Percentiles rank a stretch among this genome's conserved stretches.
Conservation (phyloP, 73 alveolate genomes). For the Paramecium octaurelia region DNA sequence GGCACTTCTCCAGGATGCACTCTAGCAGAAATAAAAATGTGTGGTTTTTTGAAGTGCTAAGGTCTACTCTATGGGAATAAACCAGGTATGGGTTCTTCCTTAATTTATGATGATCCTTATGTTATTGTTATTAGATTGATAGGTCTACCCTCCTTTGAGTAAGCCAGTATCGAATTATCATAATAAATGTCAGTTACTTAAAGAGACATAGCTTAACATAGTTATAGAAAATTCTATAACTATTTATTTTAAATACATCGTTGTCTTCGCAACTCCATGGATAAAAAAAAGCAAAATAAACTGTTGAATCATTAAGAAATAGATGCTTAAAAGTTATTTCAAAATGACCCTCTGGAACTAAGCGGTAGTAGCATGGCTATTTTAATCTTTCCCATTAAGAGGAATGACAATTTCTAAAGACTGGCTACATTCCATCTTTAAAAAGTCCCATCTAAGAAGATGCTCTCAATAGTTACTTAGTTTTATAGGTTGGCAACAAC, state of each 20-base stretch:
- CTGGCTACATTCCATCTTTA: constrained; percentile 65
- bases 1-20: constrained; percentile 99
- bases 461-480: neutral
- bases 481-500: constrained; percentile 69
- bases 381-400: constrained; percentile 52
- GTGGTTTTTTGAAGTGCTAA: constrained; percentile 71
- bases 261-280: constrained; percentile 54
- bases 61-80: constrained; percentile 39
- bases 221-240: neutral
- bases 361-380: constrained; percentile 22
- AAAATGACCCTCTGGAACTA: constrained; percentile 39
- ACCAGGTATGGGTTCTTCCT: neutral
- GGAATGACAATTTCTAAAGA: constrained; percentile 1
- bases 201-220: neutral
- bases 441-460: constrained; percentile 28
- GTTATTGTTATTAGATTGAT: constrained; percentile 72
- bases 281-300: constrained; percentile 53
- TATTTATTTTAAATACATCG: constrained; percentile 17
- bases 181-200: constrained; percentile 55
- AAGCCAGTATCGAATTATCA: constrained; percentile 65
- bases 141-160: constrained; percentile 73
- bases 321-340: neutral
- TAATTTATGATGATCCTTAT: neutral
- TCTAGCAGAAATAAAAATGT: constrained; percentile 91
- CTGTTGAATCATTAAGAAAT: neutral